These are phyloP conservation scores for Chlorencoelia australis DNA, from an alignment of 2,329 filamentous ascomycete genomes.

Conservation along the genomic window DNA sequence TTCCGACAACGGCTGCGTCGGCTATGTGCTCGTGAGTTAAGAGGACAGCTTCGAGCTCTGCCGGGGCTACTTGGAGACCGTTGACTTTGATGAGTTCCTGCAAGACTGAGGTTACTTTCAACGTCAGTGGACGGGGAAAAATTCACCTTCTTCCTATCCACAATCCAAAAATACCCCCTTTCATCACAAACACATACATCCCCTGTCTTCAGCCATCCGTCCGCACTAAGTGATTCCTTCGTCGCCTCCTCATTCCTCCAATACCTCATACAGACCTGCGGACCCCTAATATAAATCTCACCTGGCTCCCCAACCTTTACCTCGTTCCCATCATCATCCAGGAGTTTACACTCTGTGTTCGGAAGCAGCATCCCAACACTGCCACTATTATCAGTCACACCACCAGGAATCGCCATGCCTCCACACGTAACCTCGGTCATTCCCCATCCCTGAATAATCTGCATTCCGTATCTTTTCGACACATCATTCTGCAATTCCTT, in stretches of 20 bases:
- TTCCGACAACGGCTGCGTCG: conserved; percentile 45
- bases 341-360: conserved; percentile 36
- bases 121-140: background rate
- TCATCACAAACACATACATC: conserved; percentile 42
- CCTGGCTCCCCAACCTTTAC: conserved; percentile 32
- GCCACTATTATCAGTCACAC: conserved; percentile 31
- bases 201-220: conserved; percentile 44
- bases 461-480: conserved; percentile 29
- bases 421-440: conserved; percentile 47
- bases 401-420: conserved; percentile 30
- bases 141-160: conserved; percentile 37
- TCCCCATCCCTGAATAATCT: conserved; percentile 45
- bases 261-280: conserved; percentile 35
- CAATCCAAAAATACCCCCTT: conserved; percentile 52
- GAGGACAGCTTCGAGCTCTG: conserved; percentile 43
- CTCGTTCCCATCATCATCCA: conserved; percentile 29
- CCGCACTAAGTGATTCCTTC: conserved; percentile 29
- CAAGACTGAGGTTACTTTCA: conserved; percentile 1
- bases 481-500: conserved; percentile 31
- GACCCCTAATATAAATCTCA: conserved; percentile 35
- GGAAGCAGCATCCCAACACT: conserved; percentile 43
- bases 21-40: conserved; percentile 41
- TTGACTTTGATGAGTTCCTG: conserved; percentile 51
- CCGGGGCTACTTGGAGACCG: conserved; percentile 49
- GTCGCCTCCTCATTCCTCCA: conserved; percentile 30